A percentile compares a stretch with the other conserved stretches of the same genome.
Conservation (phyloP, 371 early-diverging fungal species). For the Smittium mucronatum region DNA sequence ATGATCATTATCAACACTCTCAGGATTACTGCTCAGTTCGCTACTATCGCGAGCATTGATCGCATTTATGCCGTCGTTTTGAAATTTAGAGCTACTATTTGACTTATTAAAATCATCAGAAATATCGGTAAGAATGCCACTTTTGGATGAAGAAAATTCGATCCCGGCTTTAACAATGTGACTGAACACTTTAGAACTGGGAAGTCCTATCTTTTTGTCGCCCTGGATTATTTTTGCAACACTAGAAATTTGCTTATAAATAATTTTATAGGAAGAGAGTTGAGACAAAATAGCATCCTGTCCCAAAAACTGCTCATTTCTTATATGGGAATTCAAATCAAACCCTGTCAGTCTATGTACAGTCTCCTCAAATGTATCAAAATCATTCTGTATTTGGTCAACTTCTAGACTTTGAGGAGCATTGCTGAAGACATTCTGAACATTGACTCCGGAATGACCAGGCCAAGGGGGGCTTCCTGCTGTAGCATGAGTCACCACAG, state of each 20-base stretch:
- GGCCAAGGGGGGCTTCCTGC: constrained; percentile 13
- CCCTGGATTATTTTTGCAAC: constrained; percentile 27
- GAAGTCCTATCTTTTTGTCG: constrained; percentile 31
- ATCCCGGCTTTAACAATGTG: constrained; percentile 14
- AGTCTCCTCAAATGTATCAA: background rate
- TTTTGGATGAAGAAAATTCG: background rate
- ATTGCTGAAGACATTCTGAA: background rate
- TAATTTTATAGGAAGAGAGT: background rate
- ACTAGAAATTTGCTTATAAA: constrained; percentile 26
- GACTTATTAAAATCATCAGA: background rate
- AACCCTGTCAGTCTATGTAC: background rate
- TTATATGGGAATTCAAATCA: background rate
- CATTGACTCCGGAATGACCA: constrained; percentile 8
- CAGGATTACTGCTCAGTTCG: constrained; percentile 6
- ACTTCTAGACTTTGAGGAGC: background rate
- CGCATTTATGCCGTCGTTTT: background rate
- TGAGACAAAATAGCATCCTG: background rate
- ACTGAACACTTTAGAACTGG: constrained; percentile 19
- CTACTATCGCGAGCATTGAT: constrained; percentile 1
- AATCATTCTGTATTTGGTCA: background rate
- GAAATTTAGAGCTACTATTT: background rate
- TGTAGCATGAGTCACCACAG: constrained; percentile 7
- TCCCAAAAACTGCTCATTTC: constrained; percentile 5
- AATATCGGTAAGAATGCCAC: background rate
- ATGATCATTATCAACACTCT: constrained; percentile 6